Evolutionary conservation across 192 early-diverging fungal species (phyloP), one percentile per base, ranked within the genome.

Genomic region (Coemansia sp.): DNA sequence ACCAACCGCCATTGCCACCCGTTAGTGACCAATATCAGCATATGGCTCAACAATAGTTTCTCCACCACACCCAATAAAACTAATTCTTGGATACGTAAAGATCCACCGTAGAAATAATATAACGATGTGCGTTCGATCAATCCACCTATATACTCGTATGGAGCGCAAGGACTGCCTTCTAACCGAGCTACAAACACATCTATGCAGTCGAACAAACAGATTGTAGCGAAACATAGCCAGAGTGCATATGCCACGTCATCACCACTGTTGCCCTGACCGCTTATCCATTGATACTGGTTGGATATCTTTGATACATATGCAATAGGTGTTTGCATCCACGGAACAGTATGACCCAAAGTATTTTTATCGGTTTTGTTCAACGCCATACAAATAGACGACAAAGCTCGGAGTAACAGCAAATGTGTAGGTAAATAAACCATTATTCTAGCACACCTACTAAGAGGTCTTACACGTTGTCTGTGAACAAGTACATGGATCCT

Each of bases 1-100:
- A 81, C n/a, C 52, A 81, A 51, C 0, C 78, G 73, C 78, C 78
- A 81, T 48, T 74, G 73, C 78, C 78, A 81, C 17, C 78, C 78
- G 48, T 56, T 75, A 5, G 66, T 61, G 29, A 75, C 56, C 48
- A 56, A 38, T 22, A 76, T 54, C 36, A 81, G 67, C 32, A 66
- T 33, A 20, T 66, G 51, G 34, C 69, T 71, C 38, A 76, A 57
- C 56, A 81, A 45, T 18, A 75, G 67, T 57, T 76, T 81, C 22
- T 81, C 79, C 20, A 70, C 30, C 0, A 73, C 64, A 25, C 34
- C 45, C 30, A 73, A 45, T 34, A 81, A 33, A 31, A 67, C 79
- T 57, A 82, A 57, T 68, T 82, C 79, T 48, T 82, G 79, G 42
- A 82, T 71, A 16, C 79, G 74, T 30, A 65, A 57, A 5, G 79